Base-by-base conservation (phyloP, 2,329 filamentous ascomycete species). In the Pseudogymnoascus sp. region DNA sequence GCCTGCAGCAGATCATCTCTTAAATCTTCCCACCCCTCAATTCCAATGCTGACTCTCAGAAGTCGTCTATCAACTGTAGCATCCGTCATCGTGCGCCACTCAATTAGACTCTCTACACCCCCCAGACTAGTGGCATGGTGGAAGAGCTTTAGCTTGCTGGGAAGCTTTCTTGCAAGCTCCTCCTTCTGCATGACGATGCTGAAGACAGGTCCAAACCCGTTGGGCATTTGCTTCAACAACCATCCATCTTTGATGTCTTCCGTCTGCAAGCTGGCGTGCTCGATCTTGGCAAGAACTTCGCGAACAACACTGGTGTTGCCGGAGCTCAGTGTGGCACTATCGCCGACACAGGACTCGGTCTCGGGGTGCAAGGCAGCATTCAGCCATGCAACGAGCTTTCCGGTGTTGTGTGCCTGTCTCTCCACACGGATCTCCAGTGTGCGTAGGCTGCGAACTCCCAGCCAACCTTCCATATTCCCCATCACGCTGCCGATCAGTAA, bases 1-100 rank as follows among this genome's bases (percentile, higher is more conserved):
- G 82, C 91, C 65, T 82, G 79, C 63, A 86, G 70, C 44, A 97
- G 73, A 78, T 97, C 93, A 38, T 82, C 82, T 74, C 82, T 85
- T 72, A 99, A 73, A 77, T 97, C 94, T 74, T 94, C 89, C 80
- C 89, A 89, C 56, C 83, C 84, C 79, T 99, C 94, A 33, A 97
- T 82, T 0, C 94, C 94, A 35, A 97, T 77, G 74, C 92, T 97
- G 31, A 99, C 77, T 61, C 94, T 79, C 75, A 97, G 71, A 73
- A 97, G 74, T 64, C 84, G 80, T 71, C 80, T 83, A 72, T 95
- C 90, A 40, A 95, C 86, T 1, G 74, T 79, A 2, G 76, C 70
- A 78, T 99, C 94, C 64, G 86, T 88, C 91, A 99, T 94, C 59
- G 89, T 84, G 64, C 94, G 82, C 94, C 94, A 99, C 82, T 99